phyloP scores from a whole-genome alignment of 306 rosid species.

The Corylus heterophylla region DNA sequence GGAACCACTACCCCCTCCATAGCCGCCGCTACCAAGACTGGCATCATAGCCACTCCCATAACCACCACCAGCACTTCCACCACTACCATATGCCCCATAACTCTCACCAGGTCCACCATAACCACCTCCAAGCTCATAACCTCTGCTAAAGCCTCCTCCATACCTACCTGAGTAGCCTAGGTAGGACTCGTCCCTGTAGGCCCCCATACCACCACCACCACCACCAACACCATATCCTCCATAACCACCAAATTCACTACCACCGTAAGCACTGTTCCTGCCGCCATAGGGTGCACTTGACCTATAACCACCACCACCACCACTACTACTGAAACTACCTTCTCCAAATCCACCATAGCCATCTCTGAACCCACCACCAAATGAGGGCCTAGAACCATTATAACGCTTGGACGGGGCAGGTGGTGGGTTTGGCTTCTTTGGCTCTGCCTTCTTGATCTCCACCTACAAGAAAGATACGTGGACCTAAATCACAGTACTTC shows the following conservation, averaged over 20 bases:
- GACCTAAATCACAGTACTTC: not conserved
- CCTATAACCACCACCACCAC: conserved; percentile 52
- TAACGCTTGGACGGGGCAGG: conserved; percentile 81
- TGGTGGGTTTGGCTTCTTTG: conserved; percentile 79
- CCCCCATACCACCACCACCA: conserved; percentile 67
- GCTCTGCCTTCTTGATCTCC: conserved; percentile 98
- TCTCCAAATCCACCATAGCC: conserved; percentile 76
- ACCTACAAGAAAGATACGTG: conserved; percentile 52
- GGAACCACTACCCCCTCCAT: conserved; percentile 70
- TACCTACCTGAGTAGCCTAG: conserved; percentile 77
- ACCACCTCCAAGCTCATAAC: conserved; percentile 79
- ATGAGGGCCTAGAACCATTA: conserved; percentile 71
- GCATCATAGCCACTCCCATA: conserved; percentile 71
- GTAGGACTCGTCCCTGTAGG: conserved; percentile 82
- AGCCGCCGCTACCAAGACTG: conserved; percentile 70
- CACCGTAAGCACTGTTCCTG: conserved; percentile 50
- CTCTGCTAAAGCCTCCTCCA: conserved; percentile 80
- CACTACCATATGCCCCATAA: conserved; percentile 73
- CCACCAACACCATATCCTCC: conserved; percentile 65
- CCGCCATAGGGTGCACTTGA: conserved; percentile 64
- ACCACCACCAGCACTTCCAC: conserved; percentile 49
- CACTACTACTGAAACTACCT: conserved; percentile 53
- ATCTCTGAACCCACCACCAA: conserved; percentile 72
- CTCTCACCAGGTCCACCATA: conserved; percentile 80
- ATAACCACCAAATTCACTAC: conserved; percentile 84